These are phyloP conservation scores for Eucalyptus coolabah DNA, from an alignment of 345 rosid species.

Conservation along the genomic window DNA sequence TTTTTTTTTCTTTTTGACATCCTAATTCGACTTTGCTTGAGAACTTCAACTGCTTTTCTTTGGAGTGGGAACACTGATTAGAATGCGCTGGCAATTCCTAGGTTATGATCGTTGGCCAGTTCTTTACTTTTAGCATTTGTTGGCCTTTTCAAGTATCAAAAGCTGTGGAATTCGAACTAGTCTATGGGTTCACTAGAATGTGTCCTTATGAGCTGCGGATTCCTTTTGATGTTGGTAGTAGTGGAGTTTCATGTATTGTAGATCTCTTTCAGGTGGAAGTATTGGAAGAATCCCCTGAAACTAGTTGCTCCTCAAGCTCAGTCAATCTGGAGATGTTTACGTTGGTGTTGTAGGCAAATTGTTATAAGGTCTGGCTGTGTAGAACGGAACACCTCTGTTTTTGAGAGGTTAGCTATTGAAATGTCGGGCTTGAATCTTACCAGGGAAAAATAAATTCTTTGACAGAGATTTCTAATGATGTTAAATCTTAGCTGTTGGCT, in stretches of 20 bases:
- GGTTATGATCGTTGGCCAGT: background rate
- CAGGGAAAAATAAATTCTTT: background rate
- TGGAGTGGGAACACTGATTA: background rate
- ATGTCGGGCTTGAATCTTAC: background rate
- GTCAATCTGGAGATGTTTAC: background rate
- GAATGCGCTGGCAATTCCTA: background rate
- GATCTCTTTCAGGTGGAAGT: background rate
- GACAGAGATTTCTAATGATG: background rate
- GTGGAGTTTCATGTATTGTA: background rate
- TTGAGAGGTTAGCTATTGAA: background rate
- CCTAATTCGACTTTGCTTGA: background rate
- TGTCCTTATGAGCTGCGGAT: background rate
- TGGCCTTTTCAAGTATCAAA: background rate
- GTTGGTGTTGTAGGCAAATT: background rate
- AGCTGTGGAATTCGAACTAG: background rate
- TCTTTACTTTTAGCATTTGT: background rate
- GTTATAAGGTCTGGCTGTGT: background rate
- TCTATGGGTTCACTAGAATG: background rate
- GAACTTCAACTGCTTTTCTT: background rate
- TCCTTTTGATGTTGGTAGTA: background rate
- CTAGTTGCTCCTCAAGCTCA: background rate
- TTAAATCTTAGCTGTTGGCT: background rate
- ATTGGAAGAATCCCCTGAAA: background rate
- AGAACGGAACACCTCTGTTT: background rate
- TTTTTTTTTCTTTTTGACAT: background rate